A percentile compares a stretch with the other conserved stretches of the same genome.
phyloP scores from a whole-genome alignment of 768 basidiomycete genomes.

The Lactarius quietus region DNA sequence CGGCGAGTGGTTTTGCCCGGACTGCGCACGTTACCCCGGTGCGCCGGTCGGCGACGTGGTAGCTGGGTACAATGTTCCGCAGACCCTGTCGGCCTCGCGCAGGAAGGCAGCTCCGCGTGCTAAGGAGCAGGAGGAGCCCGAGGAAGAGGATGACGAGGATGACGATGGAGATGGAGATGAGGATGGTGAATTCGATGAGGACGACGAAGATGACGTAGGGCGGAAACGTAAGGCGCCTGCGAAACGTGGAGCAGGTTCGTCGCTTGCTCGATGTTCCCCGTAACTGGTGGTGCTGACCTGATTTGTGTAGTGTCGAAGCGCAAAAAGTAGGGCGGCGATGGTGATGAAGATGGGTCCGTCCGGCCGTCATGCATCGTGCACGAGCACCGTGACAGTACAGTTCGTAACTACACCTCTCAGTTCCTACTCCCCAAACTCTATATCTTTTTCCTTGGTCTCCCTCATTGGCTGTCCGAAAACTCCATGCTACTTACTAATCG shows the following conservation, averaged over 20 bases:
- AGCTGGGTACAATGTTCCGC: slow-evolving; percentile 1
- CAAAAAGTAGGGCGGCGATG: slow-evolving; percentile 34
- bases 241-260: slow-evolving; percentile 40
- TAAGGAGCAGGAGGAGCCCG: slow-evolving; percentile 9
- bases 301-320: slow-evolving; percentile 35
- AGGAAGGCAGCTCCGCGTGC: not conserved
- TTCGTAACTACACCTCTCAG: not conserved
- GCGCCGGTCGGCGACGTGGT: slow-evolving; percentile 38
- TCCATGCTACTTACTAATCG: slow-evolving; percentile 1
- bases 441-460: not conserved
- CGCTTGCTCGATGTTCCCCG: not conserved
- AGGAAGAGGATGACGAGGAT: slow-evolving; percentile 12
- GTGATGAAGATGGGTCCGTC: not conserved
- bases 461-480: not conserved
- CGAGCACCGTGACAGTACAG: not conserved
- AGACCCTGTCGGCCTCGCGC: slow-evolving; percentile 4
- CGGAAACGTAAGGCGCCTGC: slow-evolving; percentile 46
- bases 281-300: not conserved
- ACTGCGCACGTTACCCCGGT: slow-evolving; percentile 59
- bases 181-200: slow-evolving; percentile 31
- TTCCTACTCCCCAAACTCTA: not conserved
- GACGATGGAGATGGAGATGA: slow-evolving; percentile 28
- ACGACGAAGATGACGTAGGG: slow-evolving; percentile 28
- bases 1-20: slow-evolving; percentile 90
- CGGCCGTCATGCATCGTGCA: not conserved